phyloP scores from a whole-genome alignment of 2,329 filamentous ascomycete species.

The Samsoniella hepiali region DNA sequence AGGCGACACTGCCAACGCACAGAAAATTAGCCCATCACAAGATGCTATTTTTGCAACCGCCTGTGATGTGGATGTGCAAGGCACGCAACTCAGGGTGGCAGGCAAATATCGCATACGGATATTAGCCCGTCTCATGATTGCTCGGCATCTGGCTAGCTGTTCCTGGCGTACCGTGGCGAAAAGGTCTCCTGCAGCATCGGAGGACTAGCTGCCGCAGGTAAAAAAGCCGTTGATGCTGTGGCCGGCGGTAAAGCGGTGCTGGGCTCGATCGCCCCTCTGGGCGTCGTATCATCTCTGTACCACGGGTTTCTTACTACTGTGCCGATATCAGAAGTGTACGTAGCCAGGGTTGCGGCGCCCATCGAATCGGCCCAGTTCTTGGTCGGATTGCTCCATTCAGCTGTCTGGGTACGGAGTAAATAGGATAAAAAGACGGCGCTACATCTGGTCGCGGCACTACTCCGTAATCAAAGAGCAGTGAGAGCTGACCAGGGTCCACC shows the following conservation, averaged over 20 bases:
- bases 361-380: constrained; percentile 14
- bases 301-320: background rate
- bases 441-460: constrained; percentile 6
- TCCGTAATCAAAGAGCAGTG: background rate
- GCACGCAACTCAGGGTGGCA: background rate
- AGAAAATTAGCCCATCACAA: background rate
- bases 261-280: background rate
- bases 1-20: constrained; percentile 13
- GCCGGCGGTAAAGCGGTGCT: background rate
- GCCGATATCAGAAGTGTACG: background rate
- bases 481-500: constrained; percentile 10
- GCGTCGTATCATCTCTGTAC: background rate
- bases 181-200: constrained; percentile 14
- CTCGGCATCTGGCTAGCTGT: constrained; percentile 14
- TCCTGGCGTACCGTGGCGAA: background rate
- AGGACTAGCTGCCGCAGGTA: background rate
- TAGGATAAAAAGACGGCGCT: background rate
- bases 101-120: background rate
- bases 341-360: constrained; percentile 1
- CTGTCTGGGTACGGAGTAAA: background rate
- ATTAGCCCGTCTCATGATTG: constrained; percentile 12
- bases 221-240: constrained; percentile 1
- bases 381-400: constrained; percentile 11
- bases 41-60: constrained; percentile 14
- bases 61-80: constrained; percentile 5